Evolutionary conservation across 805 yeast species (phyloP), one percentile per base, ranked within the genome.

Genomic region (Starmera quercuum): DNA sequence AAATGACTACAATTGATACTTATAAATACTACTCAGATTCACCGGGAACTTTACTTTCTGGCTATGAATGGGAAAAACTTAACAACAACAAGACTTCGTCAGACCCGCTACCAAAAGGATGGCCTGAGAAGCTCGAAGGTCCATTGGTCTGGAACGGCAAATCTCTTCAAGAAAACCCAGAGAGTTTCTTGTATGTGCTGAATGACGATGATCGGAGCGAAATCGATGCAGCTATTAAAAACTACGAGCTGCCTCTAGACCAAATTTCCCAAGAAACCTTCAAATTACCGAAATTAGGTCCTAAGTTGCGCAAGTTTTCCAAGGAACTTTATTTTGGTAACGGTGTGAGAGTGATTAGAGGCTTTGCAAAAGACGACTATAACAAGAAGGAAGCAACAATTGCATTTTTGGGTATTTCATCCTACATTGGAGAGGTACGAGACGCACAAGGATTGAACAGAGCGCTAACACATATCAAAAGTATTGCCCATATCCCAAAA

Each of bases 361-460:
- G 36, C 3, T 28, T 33, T 10, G 14, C 20, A 8, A 19, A n/a
- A 10, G 28, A 28, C 11, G 9, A 33, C 8, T 33, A 33, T n/a
- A 17, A 22, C 19, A 22, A 17, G 24, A 18, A 17, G 12, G 17
- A 29, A 17, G 12, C 17, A 5, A 18, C 26, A 2, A 18, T 33
- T 9, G 36, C 28, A 6, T 33, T 19, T 18, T 21, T 32, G 12
- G 35, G 35, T 13, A 32, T 32, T 7, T 26, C 30, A 13, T n/a
- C 25, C 7, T 29, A 33, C 24, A 28, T 33, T 29, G 36, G 36
- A 7, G 32, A 28, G 7, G 15, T 33, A 3, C 22, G 36, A 6
- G 36, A 33, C 19, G 36, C 36, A 6, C 36, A 33, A 18, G 36
- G 36, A 3, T 12, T 33, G 5, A 33, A 29, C 13, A 33, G 36